These are phyloP conservation scores for Nothophaeocryptopus gaeumannii DNA, from an alignment of 2,329 filamentous ascomycete genomes.

Conservation along the genomic window DNA sequence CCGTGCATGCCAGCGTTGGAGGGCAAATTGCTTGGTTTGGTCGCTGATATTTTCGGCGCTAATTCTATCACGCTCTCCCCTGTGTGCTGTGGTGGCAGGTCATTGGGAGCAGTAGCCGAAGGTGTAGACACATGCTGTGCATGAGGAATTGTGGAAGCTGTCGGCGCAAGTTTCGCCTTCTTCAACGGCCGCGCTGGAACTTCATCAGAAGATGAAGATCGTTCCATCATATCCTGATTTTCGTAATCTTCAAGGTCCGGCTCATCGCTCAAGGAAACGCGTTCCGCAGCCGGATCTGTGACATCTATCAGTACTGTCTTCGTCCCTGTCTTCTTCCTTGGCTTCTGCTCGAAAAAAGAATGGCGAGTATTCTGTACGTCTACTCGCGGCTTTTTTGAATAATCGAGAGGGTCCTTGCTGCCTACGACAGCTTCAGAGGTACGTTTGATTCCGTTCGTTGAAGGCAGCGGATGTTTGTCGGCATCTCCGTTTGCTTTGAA, in stretches of 20 bases:
- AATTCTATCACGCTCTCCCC: background rate
- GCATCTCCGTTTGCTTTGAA: conserved; percentile 5
- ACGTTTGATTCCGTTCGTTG: background rate
- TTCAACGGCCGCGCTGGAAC: conserved; percentile 32
- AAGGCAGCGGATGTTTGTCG: background rate
- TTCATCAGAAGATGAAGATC: background rate
- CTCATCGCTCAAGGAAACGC: conserved; percentile 12
- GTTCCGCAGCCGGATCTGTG: conserved; percentile 4
- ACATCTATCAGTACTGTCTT: conserved; percentile 1
- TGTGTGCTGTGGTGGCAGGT: background rate
- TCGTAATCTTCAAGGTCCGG: background rate
- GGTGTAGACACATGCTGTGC: background rate
- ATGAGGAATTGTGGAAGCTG: background rate
- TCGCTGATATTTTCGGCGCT: background rate
- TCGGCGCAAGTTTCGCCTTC: background rate
- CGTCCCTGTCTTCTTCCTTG: background rate
- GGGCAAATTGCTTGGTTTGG: background rate
- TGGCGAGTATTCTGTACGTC: background rate
- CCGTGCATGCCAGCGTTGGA: conserved; percentile 2
- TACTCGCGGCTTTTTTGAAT: background rate
- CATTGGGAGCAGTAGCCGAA: background rate
- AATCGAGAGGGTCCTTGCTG: background rate
- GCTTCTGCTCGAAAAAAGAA: background rate
- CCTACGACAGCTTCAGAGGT: background rate
- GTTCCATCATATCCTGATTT: background rate